Base-by-base conservation (phyloP, 139 green algal genomes). In the Picochlorum sp. region DNA sequence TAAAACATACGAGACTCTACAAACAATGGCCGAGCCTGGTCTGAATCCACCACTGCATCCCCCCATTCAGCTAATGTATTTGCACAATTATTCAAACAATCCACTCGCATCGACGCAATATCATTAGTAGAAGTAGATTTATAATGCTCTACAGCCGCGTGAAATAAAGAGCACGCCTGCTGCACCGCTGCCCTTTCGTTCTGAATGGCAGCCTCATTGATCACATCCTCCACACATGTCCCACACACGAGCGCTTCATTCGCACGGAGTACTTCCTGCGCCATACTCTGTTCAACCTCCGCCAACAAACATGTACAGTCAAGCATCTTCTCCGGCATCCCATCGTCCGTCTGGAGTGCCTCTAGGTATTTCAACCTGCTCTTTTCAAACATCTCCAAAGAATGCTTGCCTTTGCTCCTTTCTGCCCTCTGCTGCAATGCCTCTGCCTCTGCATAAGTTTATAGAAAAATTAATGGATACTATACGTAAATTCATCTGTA, bases 381-480 rank as follows among this genome's bases (percentile, higher is more conserved):
- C 15, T 77, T 72, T 37, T 78, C 37, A 26, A 74, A 81, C 9
- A 68, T 61, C 0, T 44, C n/a, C 0, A 76, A 30, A 9, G 82
- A 82, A 7, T 87, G 76, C 0, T 15, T 10, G 1, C 81, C 79
- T 16, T 71, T 65, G 24, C 71, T 63, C 6, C 83, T 56, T 68
- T 89, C 82, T 15, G 76, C 83, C 8, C 71, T 62, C 61, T 89
- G 79, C 61, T 89, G 83, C 24, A 89, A 57, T 3, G 44, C 61
- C 47, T 89, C 79, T 4, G 81, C 83, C 4, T 83, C 81, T 87
- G 81, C 16, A 16, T 41, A 34, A 1, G 2, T 0, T 0, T 0
- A 7, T 30, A 30, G 0, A 30, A 5, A 30, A 30, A 30, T 7
- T 30, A 30, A 30, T 5, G 28, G 4, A 30, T 30, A 51, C 45